phyloP scores from a whole-genome alignment of 2,329 filamentous ascomycete species.

The Cercospora citrullina region DNA sequence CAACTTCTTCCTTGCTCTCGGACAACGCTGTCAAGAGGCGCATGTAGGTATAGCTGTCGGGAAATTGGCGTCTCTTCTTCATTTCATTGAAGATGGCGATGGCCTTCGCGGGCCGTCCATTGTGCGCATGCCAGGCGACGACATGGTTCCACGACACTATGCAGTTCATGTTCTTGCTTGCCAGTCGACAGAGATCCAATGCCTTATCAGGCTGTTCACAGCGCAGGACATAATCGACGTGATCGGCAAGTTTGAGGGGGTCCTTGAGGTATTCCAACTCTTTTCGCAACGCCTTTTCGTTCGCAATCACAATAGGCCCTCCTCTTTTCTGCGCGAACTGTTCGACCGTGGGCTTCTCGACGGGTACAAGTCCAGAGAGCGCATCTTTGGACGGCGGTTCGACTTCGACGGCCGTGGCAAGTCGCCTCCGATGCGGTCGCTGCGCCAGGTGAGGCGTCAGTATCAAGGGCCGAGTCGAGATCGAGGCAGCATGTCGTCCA shows the following conservation, averaged over 20 bases:
- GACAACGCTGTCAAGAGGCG: conserved; percentile 77
- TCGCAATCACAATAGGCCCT: conserved; percentile 15
- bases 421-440: conserved; percentile 12
- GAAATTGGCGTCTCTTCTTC: conserved; percentile 85
- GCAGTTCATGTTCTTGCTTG: conserved; percentile 65
- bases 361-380: conserved; percentile 36
- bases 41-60: conserved; percentile 81
- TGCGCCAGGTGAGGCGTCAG: conserved; percentile 27
- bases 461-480: conserved; percentile 24
- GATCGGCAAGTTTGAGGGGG: conserved; percentile 69
- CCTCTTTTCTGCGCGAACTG: conserved; percentile 9
- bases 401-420: conserved; percentile 12
- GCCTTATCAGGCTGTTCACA: conserved; percentile 66
- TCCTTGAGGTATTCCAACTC: conserved; percentile 67
- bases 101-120: conserved; percentile 62
- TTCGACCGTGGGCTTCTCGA: conserved; percentile 8
- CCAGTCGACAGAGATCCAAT: conserved; percentile 64
- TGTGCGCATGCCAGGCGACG: conserved; percentile 68
- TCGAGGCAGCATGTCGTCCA: conserved; percentile 18
- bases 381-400: conserved; percentile 23
- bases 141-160: conserved; percentile 86
- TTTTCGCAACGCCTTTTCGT: conserved; percentile 45
- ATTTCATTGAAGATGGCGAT: conserved; percentile 95
- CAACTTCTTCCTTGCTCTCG: conserved; percentile 58
- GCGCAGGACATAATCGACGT: conserved; percentile 62